Evolutionary conservation across 495 filamentous ascomycete genomes (phyloP), one percentile per base, ranked within the genome.

Genomic region (Penicillium simplicissimum): DNA sequence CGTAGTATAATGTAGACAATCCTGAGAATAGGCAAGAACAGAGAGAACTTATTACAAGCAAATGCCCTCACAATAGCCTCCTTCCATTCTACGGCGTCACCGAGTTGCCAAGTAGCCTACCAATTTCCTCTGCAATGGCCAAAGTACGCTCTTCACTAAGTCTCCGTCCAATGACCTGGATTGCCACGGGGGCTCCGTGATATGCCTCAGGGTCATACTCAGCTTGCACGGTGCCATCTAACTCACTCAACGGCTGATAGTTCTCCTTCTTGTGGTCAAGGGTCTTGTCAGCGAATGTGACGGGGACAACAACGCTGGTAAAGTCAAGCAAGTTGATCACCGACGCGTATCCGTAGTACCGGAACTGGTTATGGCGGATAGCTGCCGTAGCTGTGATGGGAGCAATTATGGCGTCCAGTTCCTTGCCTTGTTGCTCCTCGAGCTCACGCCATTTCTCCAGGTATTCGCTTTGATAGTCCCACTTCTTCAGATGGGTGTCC

Each of bases 111-210:
- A 63, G 36, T 10, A 63, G 21, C 25, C 55, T 58, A 0, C 60
- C 55, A 47, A 70, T 65, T 23, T 64, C 62, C 45, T 64, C 57
- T 23, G 62, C 68, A 66, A 82, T 77, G 21, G 73, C 74, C 62
- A 79, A 52, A 0, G 78, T 71, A 64, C 76, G 79, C 65, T 84
- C 82, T 58, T 84, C 82, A 61, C 77, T 77, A 53, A 82, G 69
- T 42, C 75, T 71, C 14, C 81, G 58, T 0, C 72, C 78, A 23
- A 83, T 78, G 57, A 81, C 66, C 66, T 83, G 81, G n/a, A 84
- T 63, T 0, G 72, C 76, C 13, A 82, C 79, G 0, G 80, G 80
- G 1, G 71, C 78, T 6, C 79, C 79, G 58, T 82, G 65, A 49
- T 82, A 82, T 9, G 72, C 71, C 49, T 80, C 79, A 0, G 81